phyloP scores from a whole-genome alignment of 2,329 filamentous ascomycete genomes.

The Salinomyces thailandicus region DNA sequence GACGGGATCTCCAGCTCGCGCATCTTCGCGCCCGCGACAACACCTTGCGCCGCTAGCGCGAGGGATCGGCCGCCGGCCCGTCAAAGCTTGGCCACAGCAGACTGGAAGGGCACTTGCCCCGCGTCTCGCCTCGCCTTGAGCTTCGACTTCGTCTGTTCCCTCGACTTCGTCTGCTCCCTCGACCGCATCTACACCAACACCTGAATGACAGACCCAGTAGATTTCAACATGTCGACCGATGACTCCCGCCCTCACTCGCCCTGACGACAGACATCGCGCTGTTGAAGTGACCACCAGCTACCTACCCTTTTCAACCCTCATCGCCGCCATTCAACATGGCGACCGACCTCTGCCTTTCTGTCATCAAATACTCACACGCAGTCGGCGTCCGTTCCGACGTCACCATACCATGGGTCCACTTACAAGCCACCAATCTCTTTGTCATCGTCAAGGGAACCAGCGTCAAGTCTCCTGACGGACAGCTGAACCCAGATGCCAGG shows the following conservation, averaged over 20 bases:
- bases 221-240: no score
- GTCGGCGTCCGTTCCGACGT: conserved; percentile 21
- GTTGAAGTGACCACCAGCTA: no score
- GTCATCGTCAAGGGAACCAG: conserved; percentile 15
- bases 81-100: not conserved
- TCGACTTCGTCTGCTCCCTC: no score
- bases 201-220: no score
- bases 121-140: not conserved
- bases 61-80: not conserved
- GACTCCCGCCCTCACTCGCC: no score
- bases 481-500: conserved; percentile 3
- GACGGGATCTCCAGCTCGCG: no score
- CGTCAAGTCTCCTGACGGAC: conserved; percentile 1
- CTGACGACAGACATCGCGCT: no score
- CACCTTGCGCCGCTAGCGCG: not conserved
- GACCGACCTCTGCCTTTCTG: conserved; percentile 18
- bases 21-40: no score
- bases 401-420: conserved; percentile 28
- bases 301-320: no score
- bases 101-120: not conserved
- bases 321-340: conserved; percentile 11
- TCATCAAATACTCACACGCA: conserved; percentile 26
- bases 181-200: no score
- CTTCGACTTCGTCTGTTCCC: not conserved
- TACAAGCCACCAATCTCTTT: conserved; percentile 21